These are phyloP conservation scores for Solanum hybrid DNA, from an alignment of 305 asterid species.

Conservation along the genomic window DNA sequence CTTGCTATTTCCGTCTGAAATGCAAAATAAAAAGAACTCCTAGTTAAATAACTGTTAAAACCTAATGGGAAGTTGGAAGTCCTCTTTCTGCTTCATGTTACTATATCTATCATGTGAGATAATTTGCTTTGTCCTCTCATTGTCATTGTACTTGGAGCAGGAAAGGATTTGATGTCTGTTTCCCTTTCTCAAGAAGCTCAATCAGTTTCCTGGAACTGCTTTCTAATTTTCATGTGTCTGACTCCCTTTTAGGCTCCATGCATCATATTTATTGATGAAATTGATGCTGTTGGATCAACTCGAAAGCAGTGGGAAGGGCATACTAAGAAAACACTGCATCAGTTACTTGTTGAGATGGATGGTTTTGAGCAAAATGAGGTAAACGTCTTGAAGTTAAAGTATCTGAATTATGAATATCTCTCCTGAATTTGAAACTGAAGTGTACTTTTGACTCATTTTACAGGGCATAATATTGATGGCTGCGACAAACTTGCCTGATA, in stretches of 20 bases:
- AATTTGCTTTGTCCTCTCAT: background rate
- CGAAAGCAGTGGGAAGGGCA: slow-evolving; percentile 99
- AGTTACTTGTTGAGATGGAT: slow-evolving; percentile 97
- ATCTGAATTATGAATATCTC: background rate
- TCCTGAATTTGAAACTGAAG: slow-evolving; percentile 1
- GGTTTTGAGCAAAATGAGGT: slow-evolving; percentile 99
- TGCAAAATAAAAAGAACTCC: background rate
- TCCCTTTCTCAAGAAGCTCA: background rate
- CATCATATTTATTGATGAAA: slow-evolving; percentile 94
- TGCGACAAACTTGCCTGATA: slow-evolving; percentile 96
- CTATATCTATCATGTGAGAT: background rate
- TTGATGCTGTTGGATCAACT: slow-evolving; percentile 98
- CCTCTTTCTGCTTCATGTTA: background rate
- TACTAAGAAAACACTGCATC: slow-evolving; percentile 94
- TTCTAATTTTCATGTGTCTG: slow-evolving; percentile 4
- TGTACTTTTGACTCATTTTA: slow-evolving; percentile 4
- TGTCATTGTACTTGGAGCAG: background rate
- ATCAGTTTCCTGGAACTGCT: background rate
- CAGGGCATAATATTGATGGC: slow-evolving; percentile 97
- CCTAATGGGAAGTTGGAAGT: background rate
- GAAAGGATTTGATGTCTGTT: background rate
- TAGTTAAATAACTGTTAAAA: background rate
- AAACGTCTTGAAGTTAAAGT: slow-evolving; percentile 6
- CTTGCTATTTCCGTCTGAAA: background rate
- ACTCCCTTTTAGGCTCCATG: slow-evolving; percentile 71